Base-by-base conservation (phyloP, 148 eudicot species). In the Polygonum aviculare region DNA sequence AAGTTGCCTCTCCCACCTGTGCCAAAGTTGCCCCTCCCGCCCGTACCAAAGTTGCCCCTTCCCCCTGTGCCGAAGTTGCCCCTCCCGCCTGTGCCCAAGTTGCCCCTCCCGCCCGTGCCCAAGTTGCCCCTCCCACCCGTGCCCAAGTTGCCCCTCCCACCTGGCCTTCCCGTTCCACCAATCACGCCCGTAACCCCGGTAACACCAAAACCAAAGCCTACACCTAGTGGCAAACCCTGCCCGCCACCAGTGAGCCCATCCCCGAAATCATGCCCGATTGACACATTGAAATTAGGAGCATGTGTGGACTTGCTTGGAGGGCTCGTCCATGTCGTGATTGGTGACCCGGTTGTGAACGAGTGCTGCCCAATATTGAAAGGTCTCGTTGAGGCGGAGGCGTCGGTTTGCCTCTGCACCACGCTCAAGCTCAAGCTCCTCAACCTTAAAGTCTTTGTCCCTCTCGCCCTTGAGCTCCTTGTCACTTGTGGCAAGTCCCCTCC, bases 291-390 rank as follows among this genome's bases (percentile, higher is more conserved):
- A 76, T 83, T 94, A 26, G 93, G 97, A 18, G 97, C 86, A 2
- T 94, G 98, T 80, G 97, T 94, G 80, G 97, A 94, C 77, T 79
- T 94, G 15, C 89, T 94, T 0, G 98, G 98, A 2, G 98, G 98
- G 82, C 78, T 92, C 65, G 86, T 90, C 67, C 98, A 92, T 69
- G 67, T 88, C 60, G 97, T 95, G 70, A 77, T 91, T 0, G 98
- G 98, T 7, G 90, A 85, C 77, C 88, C 91, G 0, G 87, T 76
- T 0, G 90, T 78, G 49, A 86, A 89, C 51, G 63, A 89, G 69
- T 94, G 98, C 51, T 94, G 98, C 82, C 97, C 95, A 10, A 75
- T 94, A 1, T 48, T 94, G 21, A 35, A 72, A 0, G 98, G 98
- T 7, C 87, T 94, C 0, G 90, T 82, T 35, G 93, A 88, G 77